Base-by-base conservation (phyloP, 495 filamentous ascomycete species). In the Astrocystis sublimbata region DNA sequence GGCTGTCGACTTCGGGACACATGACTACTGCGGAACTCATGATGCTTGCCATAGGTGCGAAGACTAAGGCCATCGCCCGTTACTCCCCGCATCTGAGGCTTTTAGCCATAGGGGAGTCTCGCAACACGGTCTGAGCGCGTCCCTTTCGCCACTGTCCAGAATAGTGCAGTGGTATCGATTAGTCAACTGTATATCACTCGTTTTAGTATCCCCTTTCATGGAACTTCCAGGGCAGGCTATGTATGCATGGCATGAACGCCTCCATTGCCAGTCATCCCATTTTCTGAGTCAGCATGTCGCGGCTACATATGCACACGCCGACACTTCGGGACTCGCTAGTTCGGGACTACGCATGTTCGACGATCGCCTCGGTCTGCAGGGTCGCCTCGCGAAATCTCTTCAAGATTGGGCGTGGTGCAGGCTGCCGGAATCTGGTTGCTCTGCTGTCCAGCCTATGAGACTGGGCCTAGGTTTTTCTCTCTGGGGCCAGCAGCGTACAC, bases 1-100 rank as follows among this genome's bases (percentile, higher is more conserved):
- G 70, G 79, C 79, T 41, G 70, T 78, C 57, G 79, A 81, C 70
- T 81, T 79, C 36, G 79, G 79, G 64, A 81, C 79, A 40, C 79
- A 81, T 66, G 79, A 81, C 65, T 81, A 79, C 69, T 81, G 79
- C 76, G 76, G 76, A 19, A 65, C 57, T 42, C 71, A 71, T 67
- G 63, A 68, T 35, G 70, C 78, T 59, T 81, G 78, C 69, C 76
- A 75, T 24, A 64, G 73, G 46, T 81, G 78, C 75, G 72, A 74
- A 46, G 74, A 79, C 62, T 81, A 73, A n/a, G 73, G 63, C 45
- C 46, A 50, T 53, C 26, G 43, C 58, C 41, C 59, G 21, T 63
- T 40, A 28, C 15, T 28, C 52, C 41, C 53, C 21, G 5, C 56
- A 40, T 60, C 58, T 42, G 60, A 65, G 61, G 57, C 62, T 56